Evolutionary conservation across 306 rosid genomes (phyloP).

Genomic region (Boehmeria nivea): DNA sequence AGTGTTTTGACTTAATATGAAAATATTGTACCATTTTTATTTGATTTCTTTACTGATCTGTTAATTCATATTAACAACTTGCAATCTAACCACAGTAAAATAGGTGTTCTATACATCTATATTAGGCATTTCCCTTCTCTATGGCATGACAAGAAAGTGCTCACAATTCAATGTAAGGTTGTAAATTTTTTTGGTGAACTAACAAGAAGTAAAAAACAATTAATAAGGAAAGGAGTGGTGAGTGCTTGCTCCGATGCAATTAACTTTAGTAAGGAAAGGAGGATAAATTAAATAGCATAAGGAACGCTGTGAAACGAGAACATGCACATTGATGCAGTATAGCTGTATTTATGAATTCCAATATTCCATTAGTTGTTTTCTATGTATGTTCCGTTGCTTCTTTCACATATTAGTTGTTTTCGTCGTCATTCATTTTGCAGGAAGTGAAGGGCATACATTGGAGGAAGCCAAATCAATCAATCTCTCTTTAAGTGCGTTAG

Average conservation of each 20-base stretch:
- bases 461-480: slow-evolving; percentile 98
- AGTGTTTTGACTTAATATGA: slow-evolving; percentile 2
- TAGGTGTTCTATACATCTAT: not conserved
- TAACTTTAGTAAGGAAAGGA: no score
- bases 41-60: slow-evolving; percentile 13
- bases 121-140: no score
- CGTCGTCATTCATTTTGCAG: slow-evolving; percentile 33
- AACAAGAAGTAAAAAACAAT: no score
- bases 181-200: no score
- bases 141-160: no score
- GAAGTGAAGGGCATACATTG: slow-evolving; percentile 96
- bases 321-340: not conserved
- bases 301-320: no score
- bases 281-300: no score
- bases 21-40: slow-evolving; percentile 12
- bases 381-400: no score
- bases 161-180: no score
- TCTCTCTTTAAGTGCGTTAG: slow-evolving; percentile 91
- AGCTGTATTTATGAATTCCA: no score
- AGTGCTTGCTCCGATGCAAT: no score
- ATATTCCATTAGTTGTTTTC: not conserved
- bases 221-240: no score
- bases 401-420: slow-evolving; percentile 3
- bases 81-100: not conserved
- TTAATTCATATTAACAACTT: not conserved